These are phyloP conservation scores for Citrullus colocynthis DNA, from an alignment of 306 rosid species.

Conservation along the genomic window DNA sequence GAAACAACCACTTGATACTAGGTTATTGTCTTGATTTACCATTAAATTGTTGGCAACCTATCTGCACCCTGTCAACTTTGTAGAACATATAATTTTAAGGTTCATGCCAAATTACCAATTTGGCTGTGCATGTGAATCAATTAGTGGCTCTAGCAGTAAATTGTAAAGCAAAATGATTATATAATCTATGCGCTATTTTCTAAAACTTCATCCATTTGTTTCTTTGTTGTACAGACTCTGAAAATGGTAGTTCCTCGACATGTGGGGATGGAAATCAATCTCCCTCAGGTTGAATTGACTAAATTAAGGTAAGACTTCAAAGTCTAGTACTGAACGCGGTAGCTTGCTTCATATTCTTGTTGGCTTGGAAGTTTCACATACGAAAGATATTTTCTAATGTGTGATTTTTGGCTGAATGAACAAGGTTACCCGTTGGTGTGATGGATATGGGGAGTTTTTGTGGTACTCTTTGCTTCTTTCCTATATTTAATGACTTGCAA, in stretches of 20 bases:
- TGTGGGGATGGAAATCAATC: conserved; percentile 53
- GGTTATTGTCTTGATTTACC: not conserved
- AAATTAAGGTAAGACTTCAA: not conserved
- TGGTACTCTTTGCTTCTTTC: not conserved
- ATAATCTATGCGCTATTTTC: conserved; percentile 7
- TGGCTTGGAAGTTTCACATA: not conserved
- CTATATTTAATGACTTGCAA: not conserved
- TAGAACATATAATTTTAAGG: not conserved
- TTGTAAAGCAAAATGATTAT: not conserved
- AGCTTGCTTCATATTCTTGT: not conserved
- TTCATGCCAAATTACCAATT: not conserved
- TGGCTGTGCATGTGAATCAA: not conserved
- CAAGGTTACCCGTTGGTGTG: not conserved
- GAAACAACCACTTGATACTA: not conserved
- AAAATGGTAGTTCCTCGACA: conserved; percentile 49
- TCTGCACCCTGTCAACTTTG: not conserved
- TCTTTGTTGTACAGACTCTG: conserved; percentile 48
- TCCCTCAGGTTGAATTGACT: conserved; percentile 29
- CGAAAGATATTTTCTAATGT: not conserved
- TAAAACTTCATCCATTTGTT: not conserved
- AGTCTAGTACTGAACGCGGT: not conserved
- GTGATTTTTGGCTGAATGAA: not conserved
- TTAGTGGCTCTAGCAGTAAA: not conserved
- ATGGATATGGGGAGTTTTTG: not conserved
- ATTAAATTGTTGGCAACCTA: not conserved